These are phyloP conservation scores for Carpinus fangiana DNA, from an alignment of 306 rosid species.

Conservation along the genomic window DNA sequence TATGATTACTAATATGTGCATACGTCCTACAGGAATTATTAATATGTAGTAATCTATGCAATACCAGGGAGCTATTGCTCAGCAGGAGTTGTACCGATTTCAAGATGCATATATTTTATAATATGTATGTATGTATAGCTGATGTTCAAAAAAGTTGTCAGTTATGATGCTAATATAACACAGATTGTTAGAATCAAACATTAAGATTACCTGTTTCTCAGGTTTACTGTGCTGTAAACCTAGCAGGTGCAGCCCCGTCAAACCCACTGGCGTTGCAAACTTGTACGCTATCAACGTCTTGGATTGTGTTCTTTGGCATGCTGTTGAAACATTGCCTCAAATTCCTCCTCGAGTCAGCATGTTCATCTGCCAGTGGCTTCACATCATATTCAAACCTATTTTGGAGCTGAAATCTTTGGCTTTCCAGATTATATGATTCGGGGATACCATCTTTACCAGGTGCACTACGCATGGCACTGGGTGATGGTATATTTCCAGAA, in stretches of 20 bases:
- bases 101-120: neutral
- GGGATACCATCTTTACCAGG: conserved; percentile 38
- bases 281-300: conserved; percentile 42
- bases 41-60: neutral
- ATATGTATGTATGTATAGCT: neutral
- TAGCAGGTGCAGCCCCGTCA: conserved; percentile 38
- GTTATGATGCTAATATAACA: neutral
- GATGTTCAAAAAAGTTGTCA: neutral
- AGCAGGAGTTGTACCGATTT: neutral
- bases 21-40: neutral
- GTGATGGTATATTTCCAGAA: conserved; percentile 45
- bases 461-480: conserved; percentile 34
- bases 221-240: conserved; percentile 38
- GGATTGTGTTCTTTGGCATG: conserved; percentile 35
- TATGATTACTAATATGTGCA: neutral
- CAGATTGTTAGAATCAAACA: neutral
- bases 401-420: conserved; percentile 53
- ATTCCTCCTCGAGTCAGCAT: conserved; percentile 34
- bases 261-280: conserved; percentile 40
- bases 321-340: conserved; percentile 35
- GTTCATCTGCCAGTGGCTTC: conserved; percentile 45
- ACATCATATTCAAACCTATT: conserved; percentile 39
- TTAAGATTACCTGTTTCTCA: conserved; percentile 33
- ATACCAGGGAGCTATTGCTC: neutral
- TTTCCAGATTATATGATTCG: conserved; percentile 34